Percentiles rank a stretch among this genome's conserved stretches.
Conservation (phyloP, 495 filamentous ascomycete species). For the Penicillium egyptiacum region DNA sequence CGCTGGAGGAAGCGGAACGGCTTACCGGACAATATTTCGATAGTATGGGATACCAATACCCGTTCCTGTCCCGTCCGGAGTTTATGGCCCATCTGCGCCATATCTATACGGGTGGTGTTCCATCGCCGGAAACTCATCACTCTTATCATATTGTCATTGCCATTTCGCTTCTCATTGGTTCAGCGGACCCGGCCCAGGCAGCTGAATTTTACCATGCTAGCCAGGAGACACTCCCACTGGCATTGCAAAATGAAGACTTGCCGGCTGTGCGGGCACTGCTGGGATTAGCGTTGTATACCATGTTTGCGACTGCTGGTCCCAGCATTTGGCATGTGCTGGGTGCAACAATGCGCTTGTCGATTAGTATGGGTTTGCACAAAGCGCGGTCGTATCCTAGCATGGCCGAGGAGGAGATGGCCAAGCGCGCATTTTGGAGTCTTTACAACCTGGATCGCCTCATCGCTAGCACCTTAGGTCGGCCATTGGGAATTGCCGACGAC, state of each 20-base stretch:
- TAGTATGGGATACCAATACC: slow-evolving; percentile 48
- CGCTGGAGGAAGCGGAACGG: slow-evolving; percentile 43
- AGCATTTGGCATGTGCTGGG: slow-evolving; percentile 57
- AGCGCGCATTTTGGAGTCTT: slow-evolving; percentile 54
- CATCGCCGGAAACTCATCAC: slow-evolving; percentile 39
- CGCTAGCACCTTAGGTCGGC: slow-evolving; percentile 50
- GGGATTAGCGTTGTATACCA: slow-evolving; percentile 51
- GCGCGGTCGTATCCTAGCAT: slow-evolving; percentile 36
- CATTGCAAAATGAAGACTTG: slow-evolving; percentile 46
- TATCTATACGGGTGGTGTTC: slow-evolving; percentile 41
- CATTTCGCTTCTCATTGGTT: slow-evolving; percentile 40
- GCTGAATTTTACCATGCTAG: slow-evolving; percentile 45
- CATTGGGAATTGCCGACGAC: slow-evolving; percentile 51
- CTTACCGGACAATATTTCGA: slow-evolving; percentile 44
- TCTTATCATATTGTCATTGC: slow-evolving; percentile 47
- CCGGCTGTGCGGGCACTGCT: slow-evolving; percentile 47
- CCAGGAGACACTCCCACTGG: slow-evolving; percentile 39
- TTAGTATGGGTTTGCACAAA: slow-evolving; percentile 52
- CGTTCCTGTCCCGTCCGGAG: slow-evolving; percentile 41
- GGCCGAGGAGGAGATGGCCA: slow-evolving; percentile 48
- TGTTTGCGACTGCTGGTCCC: slow-evolving; percentile 51
- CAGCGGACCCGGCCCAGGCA: slow-evolving; percentile 35
- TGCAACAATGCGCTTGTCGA: slow-evolving; percentile 46
- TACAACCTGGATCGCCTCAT: slow-evolving; percentile 54
- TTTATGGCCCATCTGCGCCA: slow-evolving; percentile 39